Conservation (phyloP, 1,284 basidiomycete genomes). For the Trametes hirsuta region DNA sequence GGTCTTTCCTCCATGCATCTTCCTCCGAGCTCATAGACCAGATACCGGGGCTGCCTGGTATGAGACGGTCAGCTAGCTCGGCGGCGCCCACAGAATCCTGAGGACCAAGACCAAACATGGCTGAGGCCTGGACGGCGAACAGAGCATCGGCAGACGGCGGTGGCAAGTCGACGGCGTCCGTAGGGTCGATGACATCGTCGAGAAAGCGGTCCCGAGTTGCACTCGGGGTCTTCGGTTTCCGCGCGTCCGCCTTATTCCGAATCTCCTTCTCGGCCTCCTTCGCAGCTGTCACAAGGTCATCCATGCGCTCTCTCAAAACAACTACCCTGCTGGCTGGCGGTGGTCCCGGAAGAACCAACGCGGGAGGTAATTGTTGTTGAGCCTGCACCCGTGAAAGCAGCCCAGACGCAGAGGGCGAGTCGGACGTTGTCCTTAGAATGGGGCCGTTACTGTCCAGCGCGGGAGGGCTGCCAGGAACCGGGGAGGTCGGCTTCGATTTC, state of each 20-base stretch:
- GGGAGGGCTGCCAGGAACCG: slow-evolving; percentile 39
- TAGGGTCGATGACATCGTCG: slow-evolving; percentile 74
- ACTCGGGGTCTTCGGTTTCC: slow-evolving; percentile 38
- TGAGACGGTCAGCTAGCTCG: slow-evolving; percentile 67
- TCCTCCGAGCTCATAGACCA: slow-evolving; percentile 58
- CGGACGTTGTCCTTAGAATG: slow-evolving; percentile 63
- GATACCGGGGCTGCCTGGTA: slow-evolving; percentile 63
- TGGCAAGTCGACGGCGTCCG: slow-evolving; percentile 77
- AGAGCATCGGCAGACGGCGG: slow-evolving; percentile 65
- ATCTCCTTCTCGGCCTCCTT: slow-evolving; percentile 74
- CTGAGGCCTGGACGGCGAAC: slow-evolving; percentile 74
- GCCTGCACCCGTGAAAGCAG: slow-evolving; percentile 41
- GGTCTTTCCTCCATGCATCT: slow-evolving; percentile 69
- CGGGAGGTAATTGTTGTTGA: slow-evolving; percentile 44
- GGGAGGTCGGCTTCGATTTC: slow-evolving; percentile 62
- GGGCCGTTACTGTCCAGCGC: slow-evolving; percentile 38
- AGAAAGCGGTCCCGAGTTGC: slow-evolving; percentile 34
- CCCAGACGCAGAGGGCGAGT: slow-evolving; percentile 53
- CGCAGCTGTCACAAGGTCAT: slow-evolving; percentile 65
- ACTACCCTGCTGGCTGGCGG: slow-evolving; percentile 61
- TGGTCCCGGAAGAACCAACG: slow-evolving; percentile 26
- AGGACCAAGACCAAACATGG: slow-evolving; percentile 67
- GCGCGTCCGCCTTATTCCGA: slow-evolving; percentile 46
- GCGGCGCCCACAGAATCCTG: slow-evolving; percentile 74
- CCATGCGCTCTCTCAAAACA: slow-evolving; percentile 78